Conservation (phyloP, 2,329 filamentous ascomycete species). For the Huntiella moniliformis region DNA sequence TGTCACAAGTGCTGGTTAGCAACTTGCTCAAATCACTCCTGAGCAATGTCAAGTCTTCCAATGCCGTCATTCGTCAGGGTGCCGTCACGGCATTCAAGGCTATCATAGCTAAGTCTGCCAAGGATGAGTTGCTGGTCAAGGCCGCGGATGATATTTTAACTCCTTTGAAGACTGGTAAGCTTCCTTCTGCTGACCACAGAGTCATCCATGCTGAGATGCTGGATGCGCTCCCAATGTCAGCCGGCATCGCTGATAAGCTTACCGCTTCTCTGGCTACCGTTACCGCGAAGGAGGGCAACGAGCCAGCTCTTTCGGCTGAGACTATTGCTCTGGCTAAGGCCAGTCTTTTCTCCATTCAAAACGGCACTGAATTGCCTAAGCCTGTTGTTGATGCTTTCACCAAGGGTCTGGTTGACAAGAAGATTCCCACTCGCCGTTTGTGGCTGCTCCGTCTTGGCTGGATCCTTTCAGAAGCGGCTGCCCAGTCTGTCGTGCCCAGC, state of each 20-base stretch:
- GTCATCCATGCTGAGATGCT: conserved; percentile 70
- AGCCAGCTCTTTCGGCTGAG: conserved; percentile 60
- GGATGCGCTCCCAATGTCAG: conserved; percentile 39
- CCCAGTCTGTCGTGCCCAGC: conserved; percentile 19
- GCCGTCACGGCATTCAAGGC: conserved; percentile 56
- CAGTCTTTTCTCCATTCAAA: conserved; percentile 40
- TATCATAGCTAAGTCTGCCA: conserved; percentile 42
- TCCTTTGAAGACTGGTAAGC: conserved; percentile 67
- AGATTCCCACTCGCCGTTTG: conserved; percentile 51
- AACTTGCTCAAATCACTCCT: conserved; percentile 72
- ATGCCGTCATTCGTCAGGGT: conserved; percentile 55
- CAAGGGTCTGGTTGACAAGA: conserved; percentile 78
- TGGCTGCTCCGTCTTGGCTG: conserved; percentile 66
- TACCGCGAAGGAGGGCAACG: conserved; percentile 73
- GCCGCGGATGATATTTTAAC: conserved; percentile 59
- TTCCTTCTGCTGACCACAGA: conserved; percentile 70
- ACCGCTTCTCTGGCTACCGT: conserved; percentile 46
- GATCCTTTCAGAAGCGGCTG: conserved; percentile 32
- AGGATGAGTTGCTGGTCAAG: conserved; percentile 41
- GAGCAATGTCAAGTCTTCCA: conserved; percentile 84
- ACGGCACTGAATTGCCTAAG: conserved; percentile 43
- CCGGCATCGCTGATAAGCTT: conserved; percentile 45
- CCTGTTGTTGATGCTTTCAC: conserved; percentile 48
- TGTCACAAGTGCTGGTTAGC: conserved; percentile 52
- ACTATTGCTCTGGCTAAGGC: conserved; percentile 51